A percentile compares a stretch with the other conserved stretches of the same genome.
phyloP scores from a whole-genome alignment of 2,329 filamentous ascomycete species.

The Ophiostoma triangulosporum region DNA sequence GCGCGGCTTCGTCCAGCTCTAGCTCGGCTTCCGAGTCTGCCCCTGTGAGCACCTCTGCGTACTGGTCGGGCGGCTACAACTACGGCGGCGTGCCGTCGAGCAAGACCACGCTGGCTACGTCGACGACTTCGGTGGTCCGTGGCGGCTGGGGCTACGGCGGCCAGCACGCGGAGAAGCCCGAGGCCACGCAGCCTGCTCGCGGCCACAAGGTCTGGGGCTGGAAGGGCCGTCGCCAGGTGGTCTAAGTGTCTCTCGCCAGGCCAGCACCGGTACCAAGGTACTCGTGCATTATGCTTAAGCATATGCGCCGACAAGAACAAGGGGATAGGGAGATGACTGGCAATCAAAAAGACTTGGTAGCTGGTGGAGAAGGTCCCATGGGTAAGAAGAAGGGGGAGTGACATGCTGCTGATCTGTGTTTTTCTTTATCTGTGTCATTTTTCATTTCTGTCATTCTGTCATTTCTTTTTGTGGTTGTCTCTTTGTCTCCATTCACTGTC shows the following conservation, averaged over 20 bases:
- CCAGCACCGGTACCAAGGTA: background rate
- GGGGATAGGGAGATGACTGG: background rate
- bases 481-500: background rate
- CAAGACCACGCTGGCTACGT: background rate
- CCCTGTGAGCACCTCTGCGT: background rate
- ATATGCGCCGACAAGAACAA: background rate
- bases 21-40: background rate
- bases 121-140: background rate
- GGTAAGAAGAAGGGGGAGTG: background rate
- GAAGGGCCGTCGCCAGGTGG: background rate
- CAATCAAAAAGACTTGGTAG: background rate
- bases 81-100: constrained; percentile 4
- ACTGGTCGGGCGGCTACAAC: constrained; percentile 11
- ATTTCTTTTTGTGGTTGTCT: background rate
- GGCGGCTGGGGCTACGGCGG: constrained; percentile 4
- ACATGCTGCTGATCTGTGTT: background rate
- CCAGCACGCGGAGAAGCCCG: background rate
- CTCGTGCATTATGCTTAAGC: background rate
- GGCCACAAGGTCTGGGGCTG: background rate
- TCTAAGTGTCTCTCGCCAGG: too few species aligned
- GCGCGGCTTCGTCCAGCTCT: background rate
- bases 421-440: background rate
- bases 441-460: background rate
- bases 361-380: background rate
- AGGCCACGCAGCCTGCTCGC: background rate